Evolutionary conservation across 2,329 filamentous ascomycete genomes (phyloP), one percentile per base, ranked within the genome.

Genomic region (Claviceps humidiphila): DNA sequence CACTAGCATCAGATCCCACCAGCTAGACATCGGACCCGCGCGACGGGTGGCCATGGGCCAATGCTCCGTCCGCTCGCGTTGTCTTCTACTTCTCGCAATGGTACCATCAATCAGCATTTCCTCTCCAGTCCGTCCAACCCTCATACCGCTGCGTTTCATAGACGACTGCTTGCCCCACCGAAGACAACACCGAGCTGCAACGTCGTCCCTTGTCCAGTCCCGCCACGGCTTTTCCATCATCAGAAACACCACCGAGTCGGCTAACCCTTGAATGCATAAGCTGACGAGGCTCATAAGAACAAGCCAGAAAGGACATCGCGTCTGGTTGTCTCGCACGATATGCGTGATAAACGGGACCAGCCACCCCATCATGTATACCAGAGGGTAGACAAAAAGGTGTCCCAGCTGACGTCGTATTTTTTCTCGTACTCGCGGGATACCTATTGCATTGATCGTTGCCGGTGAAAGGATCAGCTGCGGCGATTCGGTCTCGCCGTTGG

Each of bases 321-420:
- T 52, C 13, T 57, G 54, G 37, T 59, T 60, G 16, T 59, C 57
- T 11, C 54, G 43, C 49, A 82, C 66, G 49, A 81, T 72, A 63
- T 89, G 83, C 2, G 73, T 73, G 2, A 82, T 68, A 58, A 89
- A 87, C 0, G 87, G 86, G 7, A 86, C 68, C 3, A 85, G 67
- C 87, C 87, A 91, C 57, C 87, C 78, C 4, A 79, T 65, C 20
- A 86, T 73, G 65, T 91, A 90, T 4, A 85, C 76, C 17, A 84
- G 63, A 0, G 87, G 87, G 63, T 91, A 91, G 47, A 89, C 80
- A 66, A 90, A 88, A 17, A 89, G 73, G 34, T 85, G 76, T 37
- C 83, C 78, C 2, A 89, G 73, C 60, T 89, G 85, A 9, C 82
- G 77, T 45, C 78, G 75, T 54, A 87, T 82, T 53, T 76, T 77